phyloP scores from a whole-genome alignment of 306 rosid genomes.

The Dryas drummondii region DNA sequence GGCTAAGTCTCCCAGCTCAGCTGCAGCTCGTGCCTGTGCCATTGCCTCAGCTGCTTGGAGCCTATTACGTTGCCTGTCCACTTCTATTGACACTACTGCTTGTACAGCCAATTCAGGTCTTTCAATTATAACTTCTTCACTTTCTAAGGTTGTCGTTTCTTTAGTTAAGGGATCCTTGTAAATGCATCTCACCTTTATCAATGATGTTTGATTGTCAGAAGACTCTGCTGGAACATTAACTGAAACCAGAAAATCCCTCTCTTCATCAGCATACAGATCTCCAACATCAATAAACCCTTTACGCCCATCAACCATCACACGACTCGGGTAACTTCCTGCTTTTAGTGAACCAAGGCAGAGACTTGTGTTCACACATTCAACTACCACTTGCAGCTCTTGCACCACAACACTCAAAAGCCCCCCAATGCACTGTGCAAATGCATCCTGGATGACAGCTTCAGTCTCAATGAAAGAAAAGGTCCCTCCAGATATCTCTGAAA shows the following conservation, averaged over 20 bases:
- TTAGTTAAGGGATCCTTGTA: slow-evolving; percentile 83
- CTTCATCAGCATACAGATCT: slow-evolving; percentile 93
- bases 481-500: slow-evolving; percentile 94
- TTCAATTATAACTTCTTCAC: slow-evolving; percentile 71
- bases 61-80: slow-evolving; percentile 87
- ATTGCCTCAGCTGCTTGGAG: slow-evolving; percentile 92
- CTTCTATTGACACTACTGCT: slow-evolving; percentile 75
- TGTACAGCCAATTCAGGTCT: slow-evolving; percentile 53
- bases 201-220: slow-evolving; percentile 49
- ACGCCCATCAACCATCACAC: slow-evolving; percentile 54
- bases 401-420: slow-evolving; percentile 91
- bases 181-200: slow-evolving; percentile 68
- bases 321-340: slow-evolving; percentile 86
- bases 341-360: slow-evolving; percentile 57
- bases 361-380: slow-evolving; percentile 61
- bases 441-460: slow-evolving; percentile 90
- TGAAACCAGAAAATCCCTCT: slow-evolving; percentile 89
- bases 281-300: slow-evolving; percentile 75
- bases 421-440: slow-evolving; percentile 98
- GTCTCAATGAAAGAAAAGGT: slow-evolving; percentile 96
- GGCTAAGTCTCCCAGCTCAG: slow-evolving; percentile 76
- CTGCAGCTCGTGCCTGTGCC: slow-evolving; percentile 75
- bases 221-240: slow-evolving; percentile 64
- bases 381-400: slow-evolving; percentile 80
- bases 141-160: slow-evolving; percentile 51